Base-by-base conservation (phyloP, 2,329 filamentous ascomycete genomes). In the Aspergillus neoniger region DNA sequence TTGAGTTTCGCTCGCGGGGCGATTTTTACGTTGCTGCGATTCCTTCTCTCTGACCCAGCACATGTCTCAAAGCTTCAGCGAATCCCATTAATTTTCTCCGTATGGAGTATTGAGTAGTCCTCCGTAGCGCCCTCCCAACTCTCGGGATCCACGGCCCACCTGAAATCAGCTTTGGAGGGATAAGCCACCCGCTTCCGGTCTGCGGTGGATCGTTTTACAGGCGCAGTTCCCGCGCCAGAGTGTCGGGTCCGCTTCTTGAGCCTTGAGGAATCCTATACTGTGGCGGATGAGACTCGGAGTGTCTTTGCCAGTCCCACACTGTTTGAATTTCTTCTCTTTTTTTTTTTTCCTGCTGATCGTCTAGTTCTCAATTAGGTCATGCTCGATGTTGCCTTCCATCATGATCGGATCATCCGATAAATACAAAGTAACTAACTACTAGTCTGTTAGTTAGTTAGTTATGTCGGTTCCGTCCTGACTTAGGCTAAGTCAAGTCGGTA, bases 161-260 rank as follows among this genome's bases (percentile, higher is more conserved):
- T 50, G 28, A 14, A 55, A 36, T 63, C 62, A 61, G 56, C 59
- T 51, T 38, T 19, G 44, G 51, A 50, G 52, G n/a, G 23, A 44
- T 57, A 63, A 61, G 59, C 59, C 62, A 64, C 59, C 53, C 53
- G 53, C 47, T 50, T 32, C 25, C 47, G 25, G 47, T 50, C 47
- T 50, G 47, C 39, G 19, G 61, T 65, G 61, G 61, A 62, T 58
- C 63, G 44, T 30, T 47, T 50, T 51, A 39, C 55, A 58, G 41
- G 48, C 53, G 59, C 63, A 68, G 60, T 60, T 67, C 57, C 54
- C 58, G 64, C 58, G 59, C 70, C 69, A 63, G 43, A 63, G 53
- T 67, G 70, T 69, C 69, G 69, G 70, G 69, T 67, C 68, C 57
- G 63, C 30, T 17, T 39, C 19, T 14, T 49, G 44, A 25, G 25